Percentiles rank a stretch among this genome's conserved stretches.
Evolutionary conservation across 2,329 filamentous ascomycete genomes (phyloP).

Genomic region (Byssoonygena ceratinophila): DNA sequence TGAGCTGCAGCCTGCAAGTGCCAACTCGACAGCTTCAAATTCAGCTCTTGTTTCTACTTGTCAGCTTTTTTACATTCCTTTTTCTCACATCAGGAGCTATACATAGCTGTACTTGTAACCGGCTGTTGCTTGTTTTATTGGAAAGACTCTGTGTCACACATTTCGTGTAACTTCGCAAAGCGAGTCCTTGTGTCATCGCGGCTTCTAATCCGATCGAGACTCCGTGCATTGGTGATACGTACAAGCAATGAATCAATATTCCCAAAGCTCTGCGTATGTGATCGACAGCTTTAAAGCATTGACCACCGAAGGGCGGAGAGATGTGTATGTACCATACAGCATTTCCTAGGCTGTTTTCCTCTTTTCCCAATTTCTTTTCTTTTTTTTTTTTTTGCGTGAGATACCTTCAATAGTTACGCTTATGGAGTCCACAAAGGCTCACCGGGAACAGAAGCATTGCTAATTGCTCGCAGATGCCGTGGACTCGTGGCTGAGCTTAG

Average conservation of each 20-base stretch:
- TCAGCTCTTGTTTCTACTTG: no score
- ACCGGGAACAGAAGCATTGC: background rate
- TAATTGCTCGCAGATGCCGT: constrained; percentile 20
- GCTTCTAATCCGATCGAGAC: background rate
- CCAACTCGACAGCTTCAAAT: background rate
- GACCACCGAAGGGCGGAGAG: constrained; percentile 3
- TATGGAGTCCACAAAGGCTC: no score
- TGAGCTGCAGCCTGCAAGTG: no score
- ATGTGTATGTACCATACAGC: background rate
- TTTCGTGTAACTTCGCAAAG: constrained; percentile 3
- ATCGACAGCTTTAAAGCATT: background rate
- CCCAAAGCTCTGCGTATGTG: background rate
- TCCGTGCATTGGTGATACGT: background rate
- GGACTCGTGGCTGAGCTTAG: constrained; percentile 23
- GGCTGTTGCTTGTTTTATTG: background rate
- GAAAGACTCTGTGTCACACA: background rate
- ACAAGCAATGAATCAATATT: background rate
- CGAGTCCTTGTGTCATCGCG: background rate
- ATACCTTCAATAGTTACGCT: background rate
- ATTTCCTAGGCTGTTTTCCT: background rate
- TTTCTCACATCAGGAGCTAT: background rate
- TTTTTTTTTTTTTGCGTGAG: no score
- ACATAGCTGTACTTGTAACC: background rate
- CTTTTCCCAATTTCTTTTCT: background rate
- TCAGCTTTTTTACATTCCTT: background rate